Evolutionary conservation across 495 filamentous ascomycete genomes (phyloP).

Genomic region (Penicillium turbatum): DNA sequence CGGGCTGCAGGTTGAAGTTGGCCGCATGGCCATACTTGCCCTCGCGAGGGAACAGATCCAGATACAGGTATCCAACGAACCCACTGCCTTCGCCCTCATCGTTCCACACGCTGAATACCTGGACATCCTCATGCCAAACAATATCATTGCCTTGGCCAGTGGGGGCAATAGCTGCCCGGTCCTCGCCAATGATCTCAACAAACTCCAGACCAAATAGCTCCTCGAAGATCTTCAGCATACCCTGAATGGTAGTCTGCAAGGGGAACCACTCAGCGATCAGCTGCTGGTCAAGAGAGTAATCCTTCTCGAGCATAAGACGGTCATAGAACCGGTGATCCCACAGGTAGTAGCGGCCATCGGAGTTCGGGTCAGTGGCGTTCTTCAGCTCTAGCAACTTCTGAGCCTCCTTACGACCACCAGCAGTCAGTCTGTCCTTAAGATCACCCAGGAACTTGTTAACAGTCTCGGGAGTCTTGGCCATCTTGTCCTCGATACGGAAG

Average conservation of each 20-base stretch:
- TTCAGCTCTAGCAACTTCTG: conserved; percentile 70
- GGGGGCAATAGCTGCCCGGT: conserved; percentile 51
- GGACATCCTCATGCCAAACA: conserved; percentile 67
- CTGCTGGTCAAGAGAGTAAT: conserved; percentile 84
- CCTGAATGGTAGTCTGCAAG: conserved; percentile 71
- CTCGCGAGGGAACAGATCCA: conserved; percentile 62
- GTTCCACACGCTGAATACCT: conserved; percentile 68
- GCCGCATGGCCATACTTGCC: conserved; percentile 70
- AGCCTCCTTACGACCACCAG: conserved; percentile 76
- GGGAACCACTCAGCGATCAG: conserved; percentile 95
- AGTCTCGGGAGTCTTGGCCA: conserved; percentile 88
- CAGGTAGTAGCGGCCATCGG: conserved; percentile 76
- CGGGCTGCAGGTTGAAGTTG: conserved; percentile 75
- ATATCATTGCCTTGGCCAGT: conserved; percentile 60
- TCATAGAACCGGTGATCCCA: conserved; percentile 92
- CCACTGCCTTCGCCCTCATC: conserved; percentile 58
- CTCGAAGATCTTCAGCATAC: conserved; percentile 95
- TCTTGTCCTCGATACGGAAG: conserved; percentile 91
- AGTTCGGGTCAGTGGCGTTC: conserved; percentile 61
- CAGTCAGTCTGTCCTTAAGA: conserved; percentile 65
- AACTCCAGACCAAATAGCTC: conserved; percentile 88
- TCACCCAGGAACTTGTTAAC: conserved; percentile 83
- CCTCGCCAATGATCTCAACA: conserved; percentile 66
- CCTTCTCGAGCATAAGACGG: conserved; percentile 85
- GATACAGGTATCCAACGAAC: conserved; percentile 70